Evolutionary conservation across 2,329 filamentous ascomycete genomes (phyloP).

Genomic region (Furcasterigmium sp.): DNA sequence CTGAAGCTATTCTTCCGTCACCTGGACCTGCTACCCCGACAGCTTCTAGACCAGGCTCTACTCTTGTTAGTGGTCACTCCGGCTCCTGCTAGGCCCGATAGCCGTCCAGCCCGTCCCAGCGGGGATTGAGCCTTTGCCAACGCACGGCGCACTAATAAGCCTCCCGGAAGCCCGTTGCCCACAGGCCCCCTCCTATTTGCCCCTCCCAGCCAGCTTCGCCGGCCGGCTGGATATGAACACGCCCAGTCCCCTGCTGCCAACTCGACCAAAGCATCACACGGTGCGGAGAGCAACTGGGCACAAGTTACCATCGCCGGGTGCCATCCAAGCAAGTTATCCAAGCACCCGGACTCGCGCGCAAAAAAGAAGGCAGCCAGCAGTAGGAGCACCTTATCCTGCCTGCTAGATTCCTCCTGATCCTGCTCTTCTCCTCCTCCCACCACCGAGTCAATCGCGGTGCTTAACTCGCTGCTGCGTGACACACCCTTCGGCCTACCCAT

Average conservation of each 20-base stretch:
- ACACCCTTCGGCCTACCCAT: background rate
- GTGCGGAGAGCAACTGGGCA: slow-evolving; percentile 1
- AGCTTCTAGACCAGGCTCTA: background rate
- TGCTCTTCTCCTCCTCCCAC: background rate
- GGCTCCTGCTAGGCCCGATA: background rate
- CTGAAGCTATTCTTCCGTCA: no score
- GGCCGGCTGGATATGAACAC: slow-evolving; percentile 3
- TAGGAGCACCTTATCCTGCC: no score
- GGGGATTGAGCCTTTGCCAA: background rate
- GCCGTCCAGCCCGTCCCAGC: background rate
- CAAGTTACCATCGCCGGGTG: background rate
- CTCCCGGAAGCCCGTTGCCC: background rate
- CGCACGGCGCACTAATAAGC: background rate
- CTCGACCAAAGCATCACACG: slow-evolving; percentile 2
- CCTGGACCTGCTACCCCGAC: background rate
- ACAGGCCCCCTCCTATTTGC: background rate
- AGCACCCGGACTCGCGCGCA: background rate
- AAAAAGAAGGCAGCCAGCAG: background rate
- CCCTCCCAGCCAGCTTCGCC: background rate
- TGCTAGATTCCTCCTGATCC: background rate
- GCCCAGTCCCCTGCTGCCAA: slow-evolving; percentile 1
- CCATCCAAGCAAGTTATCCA: no score
- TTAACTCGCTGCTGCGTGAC: background rate
- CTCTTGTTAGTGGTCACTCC: background rate
- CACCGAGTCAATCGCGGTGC: background rate